Conservation (phyloP, 495 filamentous ascomycete species). For the Podospora pseudoanserina region DNA sequence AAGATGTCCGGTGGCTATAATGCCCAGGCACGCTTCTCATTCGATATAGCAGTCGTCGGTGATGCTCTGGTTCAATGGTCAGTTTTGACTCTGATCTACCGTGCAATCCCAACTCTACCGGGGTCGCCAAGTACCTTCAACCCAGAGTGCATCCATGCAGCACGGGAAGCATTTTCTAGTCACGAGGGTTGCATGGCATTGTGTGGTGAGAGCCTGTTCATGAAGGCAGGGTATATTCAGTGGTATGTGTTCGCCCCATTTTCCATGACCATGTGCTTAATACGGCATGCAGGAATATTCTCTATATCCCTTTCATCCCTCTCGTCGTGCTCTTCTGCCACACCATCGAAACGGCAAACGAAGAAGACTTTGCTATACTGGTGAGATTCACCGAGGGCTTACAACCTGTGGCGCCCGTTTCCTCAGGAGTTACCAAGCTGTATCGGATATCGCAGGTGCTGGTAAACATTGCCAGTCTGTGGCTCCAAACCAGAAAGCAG, state of each 20-base stretch:
- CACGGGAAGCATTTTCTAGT: slow-evolving; percentile 50
- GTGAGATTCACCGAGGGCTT: slow-evolving; percentile 58
- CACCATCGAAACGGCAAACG: slow-evolving; percentile 51
- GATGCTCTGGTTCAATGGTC: slow-evolving; percentile 56
- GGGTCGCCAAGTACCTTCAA: slow-evolving; percentile 50
- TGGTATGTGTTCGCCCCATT: slow-evolving; percentile 44
- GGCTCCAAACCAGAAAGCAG: slow-evolving; percentile 57
- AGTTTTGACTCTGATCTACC: slow-evolving; percentile 57
- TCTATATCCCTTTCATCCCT: slow-evolving; percentile 64
- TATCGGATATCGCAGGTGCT: slow-evolving; percentile 60
- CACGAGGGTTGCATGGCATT: slow-evolving; percentile 54
- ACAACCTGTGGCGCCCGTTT: slow-evolving; percentile 46
- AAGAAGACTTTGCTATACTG: slow-evolving; percentile 50
- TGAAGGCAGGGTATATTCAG: slow-evolving; percentile 58
- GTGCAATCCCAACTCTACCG: slow-evolving; percentile 52
- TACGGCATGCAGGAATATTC: slow-evolving; percentile 50
- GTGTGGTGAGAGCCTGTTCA: slow-evolving; percentile 40
- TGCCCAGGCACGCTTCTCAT: slow-evolving; percentile 26
- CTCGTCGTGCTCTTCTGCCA: slow-evolving; percentile 71
- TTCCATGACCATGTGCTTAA: slow-evolving; percentile 5
- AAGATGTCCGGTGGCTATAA: slow-evolving; percentile 9
- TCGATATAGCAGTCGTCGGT: slow-evolving; percentile 48
- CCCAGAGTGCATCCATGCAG: slow-evolving; percentile 57
- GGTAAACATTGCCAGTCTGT: slow-evolving; percentile 58
- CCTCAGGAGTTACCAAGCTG: slow-evolving; percentile 56